A percentile compares a stretch with the other conserved stretches of the same genome.
Evolutionary conservation across 2,329 filamentous ascomycete genomes (phyloP).

Genomic region (Trichophaea hybrida): DNA sequence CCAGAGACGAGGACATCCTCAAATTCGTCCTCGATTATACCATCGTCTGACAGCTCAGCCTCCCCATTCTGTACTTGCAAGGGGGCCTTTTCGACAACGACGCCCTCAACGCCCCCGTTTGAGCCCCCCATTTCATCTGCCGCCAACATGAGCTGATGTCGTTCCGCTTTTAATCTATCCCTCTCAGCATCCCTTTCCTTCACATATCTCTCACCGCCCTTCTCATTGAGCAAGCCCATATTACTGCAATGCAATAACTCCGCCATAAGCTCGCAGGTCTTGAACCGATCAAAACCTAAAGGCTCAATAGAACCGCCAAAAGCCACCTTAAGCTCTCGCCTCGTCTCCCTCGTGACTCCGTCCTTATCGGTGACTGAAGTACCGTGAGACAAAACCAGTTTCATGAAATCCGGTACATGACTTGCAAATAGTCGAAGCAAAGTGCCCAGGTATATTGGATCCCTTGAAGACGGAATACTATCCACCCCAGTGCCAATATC

Average conservation of each 20-base stretch:
- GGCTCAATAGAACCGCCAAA: constrained; percentile 88
- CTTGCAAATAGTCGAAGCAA: constrained; percentile 77
- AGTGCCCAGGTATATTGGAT: constrained; percentile 90
- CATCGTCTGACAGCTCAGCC: constrained; percentile 14
- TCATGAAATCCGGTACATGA: constrained; percentile 89
- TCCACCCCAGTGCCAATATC: constrained; percentile 73
- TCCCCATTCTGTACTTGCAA: constrained; percentile 24
- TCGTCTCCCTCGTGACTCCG: constrained; percentile 47
- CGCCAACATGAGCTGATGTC: constrained; percentile 42
- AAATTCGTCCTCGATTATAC: constrained; percentile 72
- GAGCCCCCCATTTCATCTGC: constrained; percentile 60
- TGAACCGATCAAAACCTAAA: constrained; percentile 92
- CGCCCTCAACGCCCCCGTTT: constrained; percentile 41
- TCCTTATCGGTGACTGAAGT: constrained; percentile 41
- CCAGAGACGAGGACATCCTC: constrained; percentile 65
- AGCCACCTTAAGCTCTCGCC: constrained; percentile 64
- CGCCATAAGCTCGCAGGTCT: constrained; percentile 97
- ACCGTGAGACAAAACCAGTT: constrained; percentile 61
- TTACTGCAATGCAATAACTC: constrained; percentile 96
- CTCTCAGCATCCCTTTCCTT: constrained; percentile 65
- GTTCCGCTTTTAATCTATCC: constrained; percentile 62
- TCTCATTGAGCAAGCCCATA: constrained; percentile 89
- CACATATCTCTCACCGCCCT: constrained; percentile 77
- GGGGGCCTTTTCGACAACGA: constrained; percentile 21
- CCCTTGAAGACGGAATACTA: constrained; percentile 63